Evolutionary conservation across 108 stramenopile genomes (phyloP), one percentile per base, ranked within the genome.

Genomic region (Pseudonitzschia multistriata): DNA sequence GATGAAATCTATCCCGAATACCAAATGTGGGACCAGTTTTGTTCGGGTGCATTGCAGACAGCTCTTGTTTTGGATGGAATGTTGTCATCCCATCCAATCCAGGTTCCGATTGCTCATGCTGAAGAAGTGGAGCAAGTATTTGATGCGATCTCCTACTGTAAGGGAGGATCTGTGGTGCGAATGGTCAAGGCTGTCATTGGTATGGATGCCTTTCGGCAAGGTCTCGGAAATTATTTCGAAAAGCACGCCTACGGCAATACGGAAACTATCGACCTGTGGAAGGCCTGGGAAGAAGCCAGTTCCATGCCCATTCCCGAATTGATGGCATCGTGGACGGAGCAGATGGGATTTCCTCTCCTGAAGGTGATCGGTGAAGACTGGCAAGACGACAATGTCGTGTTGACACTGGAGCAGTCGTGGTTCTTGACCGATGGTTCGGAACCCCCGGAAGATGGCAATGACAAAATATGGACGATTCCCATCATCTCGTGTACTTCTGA

Each of bases 81-180:
- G 31, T 71, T 79, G 52, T 88, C 90, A 0, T 79, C 80, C 28
- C 97, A 98, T 85, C 97, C 98, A 3, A 96, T 97, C 62, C 94
- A 96, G 73, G 95, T 96, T 7, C 93, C 92, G 31, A 95, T 97
- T 29, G 70, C 66, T 28, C 93, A 94, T 77, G 96, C 96, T 5
- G 97, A 96, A 77, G 96, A 97, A 79, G 96, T 99, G 39, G 96
- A 96, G 64, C 92, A 97, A 75, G 95, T 97, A 47, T 99, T 99
- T 78, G 97, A 99, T 81, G 98, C 92, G 19, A 98, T 99, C 74
- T 78, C 74, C 34, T 92, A 92, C 49, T 55, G 90, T 74, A 92
- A 92, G 74, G 94, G 95, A 30, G 92, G 89, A 19, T 74, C 79
- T 29, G 96, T 96, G 4, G 91, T 96, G 5, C 87, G 90, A 27